Percentiles rank a stretch among this genome's conserved stretches.
phyloP scores from a whole-genome alignment of 2,329 filamentous ascomycete species.

The Plectosphaerella plurivora region DNA sequence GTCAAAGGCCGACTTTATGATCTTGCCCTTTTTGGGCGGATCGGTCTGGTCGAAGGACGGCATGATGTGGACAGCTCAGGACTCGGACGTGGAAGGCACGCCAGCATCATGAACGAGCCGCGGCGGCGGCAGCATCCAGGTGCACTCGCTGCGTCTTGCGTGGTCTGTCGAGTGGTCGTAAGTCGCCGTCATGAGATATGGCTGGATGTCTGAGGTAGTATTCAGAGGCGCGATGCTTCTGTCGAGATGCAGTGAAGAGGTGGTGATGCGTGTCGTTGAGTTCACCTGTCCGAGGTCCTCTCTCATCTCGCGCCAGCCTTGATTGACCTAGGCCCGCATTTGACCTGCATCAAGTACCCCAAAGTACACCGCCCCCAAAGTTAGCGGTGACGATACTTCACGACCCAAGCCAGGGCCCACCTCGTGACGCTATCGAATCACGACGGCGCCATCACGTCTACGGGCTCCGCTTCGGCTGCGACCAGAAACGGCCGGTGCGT shows the following conservation, averaged over 20 bases:
- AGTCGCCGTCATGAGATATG: neutral
- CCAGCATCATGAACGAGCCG: neutral
- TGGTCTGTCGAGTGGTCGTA: no score
- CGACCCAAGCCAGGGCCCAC: neutral
- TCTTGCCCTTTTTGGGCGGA: slow-evolving; percentile 50
- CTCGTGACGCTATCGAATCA: neutral
- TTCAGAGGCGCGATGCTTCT: neutral
- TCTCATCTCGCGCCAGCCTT: neutral
- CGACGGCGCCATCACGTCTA: neutral
- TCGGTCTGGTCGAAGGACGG: slow-evolving; percentile 44
- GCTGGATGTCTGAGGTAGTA: no score
- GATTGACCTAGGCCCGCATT: neutral
- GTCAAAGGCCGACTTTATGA: slow-evolving; percentile 68
- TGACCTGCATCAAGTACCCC: neutral
- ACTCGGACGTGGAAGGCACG: neutral
- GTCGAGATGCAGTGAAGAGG: neutral
- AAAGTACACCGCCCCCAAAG: neutral
- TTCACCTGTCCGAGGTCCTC: neutral
- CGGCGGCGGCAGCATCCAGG: neutral
- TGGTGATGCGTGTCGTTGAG: no score
- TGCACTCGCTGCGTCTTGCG: neutral
- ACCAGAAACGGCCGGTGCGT: no score
- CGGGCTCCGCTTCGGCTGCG: neutral
- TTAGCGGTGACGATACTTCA: neutral
- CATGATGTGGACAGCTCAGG: slow-evolving; percentile 29